Conservation (phyloP, 495 filamentous ascomycete species). For the Bombardia bombarda region DNA sequence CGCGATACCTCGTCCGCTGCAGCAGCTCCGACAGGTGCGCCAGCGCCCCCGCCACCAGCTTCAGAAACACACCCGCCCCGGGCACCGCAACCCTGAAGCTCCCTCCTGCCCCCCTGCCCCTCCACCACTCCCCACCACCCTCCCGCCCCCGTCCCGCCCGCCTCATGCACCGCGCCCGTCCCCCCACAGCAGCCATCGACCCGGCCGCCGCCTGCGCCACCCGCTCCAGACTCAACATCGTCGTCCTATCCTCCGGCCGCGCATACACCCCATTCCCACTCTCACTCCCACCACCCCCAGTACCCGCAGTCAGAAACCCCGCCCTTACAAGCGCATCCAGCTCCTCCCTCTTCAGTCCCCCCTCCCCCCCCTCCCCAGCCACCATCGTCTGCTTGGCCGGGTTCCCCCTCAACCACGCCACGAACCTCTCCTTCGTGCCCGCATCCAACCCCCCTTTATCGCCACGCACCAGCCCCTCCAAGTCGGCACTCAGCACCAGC, state of each 20-base stretch:
- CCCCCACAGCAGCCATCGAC: slow-evolving; percentile 54
- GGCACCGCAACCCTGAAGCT: slow-evolving; percentile 62
- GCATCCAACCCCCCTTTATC: slow-evolving; percentile 36
- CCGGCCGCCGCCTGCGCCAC: slow-evolving; percentile 55
- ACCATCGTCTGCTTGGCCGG: slow-evolving; percentile 48
- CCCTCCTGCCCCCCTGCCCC: slow-evolving; percentile 15
- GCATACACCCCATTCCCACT: slow-evolving; percentile 30
- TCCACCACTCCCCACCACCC: slow-evolving; percentile 7
- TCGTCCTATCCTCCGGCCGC: slow-evolving; percentile 44
- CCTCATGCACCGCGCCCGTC: slow-evolving; percentile 43
- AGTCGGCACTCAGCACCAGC: slow-evolving; percentile 55
- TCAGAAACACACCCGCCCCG: slow-evolving; percentile 63
- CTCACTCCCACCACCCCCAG: slow-evolving; percentile 17
- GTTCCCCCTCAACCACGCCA: slow-evolving; percentile 44
- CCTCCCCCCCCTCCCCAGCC: slow-evolving; percentile 25
- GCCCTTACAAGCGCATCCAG: slow-evolving; percentile 47
- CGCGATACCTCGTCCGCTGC: slow-evolving; percentile 52
- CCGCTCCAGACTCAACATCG: slow-evolving; percentile 43
- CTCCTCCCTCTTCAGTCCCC: slow-evolving; percentile 42
- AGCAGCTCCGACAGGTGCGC: slow-evolving; percentile 59
- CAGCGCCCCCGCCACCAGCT: slow-evolving; percentile 58
- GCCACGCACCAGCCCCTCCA: slow-evolving; percentile 48
- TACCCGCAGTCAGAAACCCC: slow-evolving; percentile 57
- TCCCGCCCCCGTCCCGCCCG: slow-evolving; percentile 39
- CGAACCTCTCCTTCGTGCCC: slow-evolving; percentile 50